Conservation (phyloP, 176 grass and related monocot genomes). For the Carex cristatella region DNA sequence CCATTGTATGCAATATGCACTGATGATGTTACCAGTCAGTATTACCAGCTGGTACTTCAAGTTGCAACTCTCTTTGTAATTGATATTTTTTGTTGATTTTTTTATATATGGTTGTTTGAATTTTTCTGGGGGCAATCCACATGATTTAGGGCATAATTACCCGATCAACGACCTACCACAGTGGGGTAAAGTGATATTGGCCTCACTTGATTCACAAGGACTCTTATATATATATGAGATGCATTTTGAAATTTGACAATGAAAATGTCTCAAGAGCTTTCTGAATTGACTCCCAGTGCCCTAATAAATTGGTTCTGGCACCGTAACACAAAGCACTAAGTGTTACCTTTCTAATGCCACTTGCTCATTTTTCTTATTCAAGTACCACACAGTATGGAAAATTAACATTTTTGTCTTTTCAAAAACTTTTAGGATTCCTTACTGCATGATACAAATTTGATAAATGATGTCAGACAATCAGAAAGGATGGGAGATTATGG, state of each 20-base stretch:
- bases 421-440: slow-evolving; percentile 18
- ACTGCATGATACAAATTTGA: background rate
- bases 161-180: background rate
- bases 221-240: background rate
- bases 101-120: background rate
- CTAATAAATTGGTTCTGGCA: background rate
- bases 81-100: background rate
- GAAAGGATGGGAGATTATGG: background rate
- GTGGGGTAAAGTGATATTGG: background rate
- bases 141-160: background rate
- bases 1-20: background rate
- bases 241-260: background rate
- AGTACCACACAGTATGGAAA: background rate
- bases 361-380: background rate
- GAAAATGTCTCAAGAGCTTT: background rate
- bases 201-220: background rate
- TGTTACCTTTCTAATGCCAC: background rate
- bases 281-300: background rate
- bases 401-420: background rate
- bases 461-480: background rate
- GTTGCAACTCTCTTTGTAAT: background rate
- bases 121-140: background rate
- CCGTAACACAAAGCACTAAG: background rate
- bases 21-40: background rate
- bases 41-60: background rate